phyloP scores from a whole-genome alignment of 768 basidiomycete species.

The Boletus coccyginus region DNA sequence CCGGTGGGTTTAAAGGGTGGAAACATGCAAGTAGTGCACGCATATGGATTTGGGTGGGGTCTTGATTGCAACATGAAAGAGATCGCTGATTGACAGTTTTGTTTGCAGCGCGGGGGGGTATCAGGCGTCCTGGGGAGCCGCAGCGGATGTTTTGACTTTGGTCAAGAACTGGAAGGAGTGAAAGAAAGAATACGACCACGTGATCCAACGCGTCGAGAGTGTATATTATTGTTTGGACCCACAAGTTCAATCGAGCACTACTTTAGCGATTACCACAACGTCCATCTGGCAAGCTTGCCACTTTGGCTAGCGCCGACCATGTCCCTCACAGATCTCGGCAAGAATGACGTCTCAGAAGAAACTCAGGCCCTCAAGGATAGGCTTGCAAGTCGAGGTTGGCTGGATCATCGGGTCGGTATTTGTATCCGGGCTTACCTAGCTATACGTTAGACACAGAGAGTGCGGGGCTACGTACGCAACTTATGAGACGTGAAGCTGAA shows the following conservation, averaged over 20 bases:
- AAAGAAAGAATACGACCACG: slow-evolving; percentile 27
- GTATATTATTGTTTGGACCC: slow-evolving; percentile 27
- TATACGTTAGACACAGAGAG: slow-evolving; percentile 33
- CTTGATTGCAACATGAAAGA: not conserved
- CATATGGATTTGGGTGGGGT: slow-evolving; percentile 58
- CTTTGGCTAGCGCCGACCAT: slow-evolving; percentile 23
- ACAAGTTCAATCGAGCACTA: slow-evolving; percentile 3
- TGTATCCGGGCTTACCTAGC: slow-evolving; percentile 4
- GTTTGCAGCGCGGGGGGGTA: slow-evolving; percentile 35
- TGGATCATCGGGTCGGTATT: not conserved
- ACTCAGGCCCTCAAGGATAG: slow-evolving; percentile 35
- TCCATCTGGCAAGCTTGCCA: slow-evolving; percentile 15
- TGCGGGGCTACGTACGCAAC: slow-evolving; percentile 32
- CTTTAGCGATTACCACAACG: slow-evolving; percentile 5
- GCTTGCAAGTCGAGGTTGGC: slow-evolving; percentile 36
- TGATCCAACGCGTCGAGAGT: slow-evolving; percentile 30
- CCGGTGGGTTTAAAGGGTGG: slow-evolving; percentile 17
- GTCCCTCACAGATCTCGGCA: slow-evolving; percentile 39
- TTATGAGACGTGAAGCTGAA: slow-evolving; percentile 38
- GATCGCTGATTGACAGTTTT: slow-evolving; percentile 10
- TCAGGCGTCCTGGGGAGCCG: slow-evolving; percentile 43
- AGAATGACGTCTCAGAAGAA: slow-evolving; percentile 39
- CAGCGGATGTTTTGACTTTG: slow-evolving; percentile 37
- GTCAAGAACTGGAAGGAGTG: slow-evolving; percentile 11
- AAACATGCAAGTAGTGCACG: slow-evolving; percentile 45